Percentiles rank a stretch among this genome's conserved stretches.
Evolutionary conservation across 139 green algal genomes (phyloP).

Genomic region (Raphidocelis subcapitata): DNA sequence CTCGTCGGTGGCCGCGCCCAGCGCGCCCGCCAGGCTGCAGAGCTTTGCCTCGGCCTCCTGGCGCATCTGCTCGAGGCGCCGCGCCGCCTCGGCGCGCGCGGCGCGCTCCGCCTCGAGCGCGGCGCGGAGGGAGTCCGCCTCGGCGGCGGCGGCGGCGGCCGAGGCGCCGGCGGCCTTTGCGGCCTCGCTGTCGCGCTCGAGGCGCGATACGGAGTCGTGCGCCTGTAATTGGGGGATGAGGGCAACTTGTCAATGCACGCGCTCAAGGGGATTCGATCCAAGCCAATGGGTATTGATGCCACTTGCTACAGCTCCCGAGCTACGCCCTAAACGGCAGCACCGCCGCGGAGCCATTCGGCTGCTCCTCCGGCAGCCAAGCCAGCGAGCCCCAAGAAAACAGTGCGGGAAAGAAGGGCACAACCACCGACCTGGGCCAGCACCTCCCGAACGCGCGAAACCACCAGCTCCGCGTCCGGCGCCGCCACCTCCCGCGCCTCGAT

Average conservation of each 20-base stretch:
- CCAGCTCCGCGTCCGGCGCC: conserved; percentile 9
- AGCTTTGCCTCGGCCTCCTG: conserved; percentile 7
- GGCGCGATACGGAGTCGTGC: background rate
- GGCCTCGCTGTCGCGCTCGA: background rate
- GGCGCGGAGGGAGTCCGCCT: too few relatives aligned
- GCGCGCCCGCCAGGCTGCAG: background rate
- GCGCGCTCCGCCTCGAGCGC: background rate
- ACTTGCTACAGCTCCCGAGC: background rate
- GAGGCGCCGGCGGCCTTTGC: too few relatives aligned
- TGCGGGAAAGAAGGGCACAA: background rate
- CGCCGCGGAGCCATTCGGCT: too few relatives aligned
- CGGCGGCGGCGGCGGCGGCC: too few relatives aligned
- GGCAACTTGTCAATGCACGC: background rate
- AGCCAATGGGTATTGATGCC: background rate
- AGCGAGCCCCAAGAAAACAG: background rate
- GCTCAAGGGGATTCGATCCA: background rate
- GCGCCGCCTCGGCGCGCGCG: background rate
- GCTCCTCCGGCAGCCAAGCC: background rate
- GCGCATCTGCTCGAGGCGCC: conserved; percentile 6
- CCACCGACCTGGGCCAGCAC: conserved; percentile 13
- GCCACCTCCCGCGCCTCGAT: background rate
- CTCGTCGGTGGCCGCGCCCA: background rate
- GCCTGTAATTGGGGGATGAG: background rate
- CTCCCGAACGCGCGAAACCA: conserved; percentile 15
- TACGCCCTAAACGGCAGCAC: background rate